Evolutionary conservation across 2,329 filamentous ascomycete genomes (phyloP).

Genomic region (Apiospora koreana): DNA sequence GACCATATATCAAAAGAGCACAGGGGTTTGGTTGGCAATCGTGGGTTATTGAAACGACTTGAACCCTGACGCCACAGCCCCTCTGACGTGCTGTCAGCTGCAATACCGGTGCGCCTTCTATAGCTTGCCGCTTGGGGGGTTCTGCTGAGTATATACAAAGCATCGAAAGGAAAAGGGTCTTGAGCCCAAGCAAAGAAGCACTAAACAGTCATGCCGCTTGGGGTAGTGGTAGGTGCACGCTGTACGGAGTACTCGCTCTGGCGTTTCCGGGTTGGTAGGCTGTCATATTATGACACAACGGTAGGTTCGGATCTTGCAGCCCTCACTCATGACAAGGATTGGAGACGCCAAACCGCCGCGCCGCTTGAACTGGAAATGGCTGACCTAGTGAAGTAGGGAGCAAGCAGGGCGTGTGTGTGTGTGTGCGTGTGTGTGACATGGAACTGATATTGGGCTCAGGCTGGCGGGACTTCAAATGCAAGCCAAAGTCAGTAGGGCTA

Average conservation of each 20-base stretch:
- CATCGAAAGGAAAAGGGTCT: not conserved
- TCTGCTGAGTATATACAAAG: not conserved
- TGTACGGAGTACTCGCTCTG: not conserved
- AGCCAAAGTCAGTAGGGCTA: not conserved
- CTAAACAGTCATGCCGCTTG: not conserved
- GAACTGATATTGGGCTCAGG: not conserved
- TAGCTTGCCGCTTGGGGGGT: not conserved
- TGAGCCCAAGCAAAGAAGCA: not conserved
- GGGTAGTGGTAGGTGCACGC: not conserved
- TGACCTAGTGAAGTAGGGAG: not conserved
- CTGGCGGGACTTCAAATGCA: not conserved
- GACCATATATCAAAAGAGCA: not conserved
- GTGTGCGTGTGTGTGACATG: not conserved
- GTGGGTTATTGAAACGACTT: not conserved
- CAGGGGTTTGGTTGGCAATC: not conserved
- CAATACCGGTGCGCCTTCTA: not conserved
- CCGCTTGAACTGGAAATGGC: not conserved
- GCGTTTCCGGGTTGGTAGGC: not conserved
- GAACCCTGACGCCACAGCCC: conserved; percentile 1
- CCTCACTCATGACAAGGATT: not conserved
- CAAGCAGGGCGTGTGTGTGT: too few species aligned
- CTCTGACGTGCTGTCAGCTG: not conserved
- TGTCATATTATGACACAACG: not conserved
- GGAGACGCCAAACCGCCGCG: not conserved
- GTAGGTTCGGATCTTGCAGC: not conserved